Percentiles rank a stretch among this genome's conserved stretches.
These are phyloP conservation scores for Kodamaea neixiangensis DNA, from an alignment of 805 yeast genomes.

Conservation along the genomic window DNA sequence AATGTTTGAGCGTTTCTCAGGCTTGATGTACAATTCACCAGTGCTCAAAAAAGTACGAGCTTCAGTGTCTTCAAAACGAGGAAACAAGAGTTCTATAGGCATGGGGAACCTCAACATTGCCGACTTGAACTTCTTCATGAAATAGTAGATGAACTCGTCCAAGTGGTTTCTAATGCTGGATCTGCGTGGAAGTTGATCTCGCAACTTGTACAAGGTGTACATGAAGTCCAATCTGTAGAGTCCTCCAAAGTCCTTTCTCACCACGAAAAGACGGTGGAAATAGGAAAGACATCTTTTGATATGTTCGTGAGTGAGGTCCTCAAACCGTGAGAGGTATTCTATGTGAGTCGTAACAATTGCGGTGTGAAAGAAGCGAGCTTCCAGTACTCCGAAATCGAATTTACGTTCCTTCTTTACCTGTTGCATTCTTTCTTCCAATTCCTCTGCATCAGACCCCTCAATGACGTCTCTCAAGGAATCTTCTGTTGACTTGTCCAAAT, in stretches of 20 bases:
- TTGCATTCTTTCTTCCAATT: conserved; percentile 30
- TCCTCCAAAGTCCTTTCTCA: conserved; percentile 56
- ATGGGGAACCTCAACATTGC: conserved; percentile 51
- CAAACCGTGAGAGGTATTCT: conserved; percentile 57
- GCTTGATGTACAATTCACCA: conserved; percentile 50
- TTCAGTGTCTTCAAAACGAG: conserved; percentile 51
- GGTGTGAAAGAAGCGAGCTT: conserved; percentile 54
- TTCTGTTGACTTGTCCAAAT: conserved; percentile 19
- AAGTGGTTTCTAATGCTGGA: conserved; percentile 57
- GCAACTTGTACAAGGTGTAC: conserved; percentile 51
- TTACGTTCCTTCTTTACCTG: conserved; percentile 47
- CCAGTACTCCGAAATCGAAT: conserved; percentile 44
- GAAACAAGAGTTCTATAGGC: conserved; percentile 68
- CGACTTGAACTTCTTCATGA: conserved; percentile 57
- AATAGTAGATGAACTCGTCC: conserved; percentile 64
- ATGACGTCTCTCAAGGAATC: conserved; percentile 29
- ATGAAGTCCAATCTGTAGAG: conserved; percentile 76
- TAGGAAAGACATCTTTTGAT: conserved; percentile 66
- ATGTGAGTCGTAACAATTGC: conserved; percentile 66
- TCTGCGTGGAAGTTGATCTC: conserved; percentile 48
- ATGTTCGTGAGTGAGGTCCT: conserved; percentile 60
- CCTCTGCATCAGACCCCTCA: conserved; percentile 25
- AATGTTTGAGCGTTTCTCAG: conserved; percentile 16
- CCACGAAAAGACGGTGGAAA: conserved; percentile 68
- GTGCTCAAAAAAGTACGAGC: conserved; percentile 54